phyloP scores from a whole-genome alignment of 106 monocot genomes.

The Ottelia alismoides region DNA sequence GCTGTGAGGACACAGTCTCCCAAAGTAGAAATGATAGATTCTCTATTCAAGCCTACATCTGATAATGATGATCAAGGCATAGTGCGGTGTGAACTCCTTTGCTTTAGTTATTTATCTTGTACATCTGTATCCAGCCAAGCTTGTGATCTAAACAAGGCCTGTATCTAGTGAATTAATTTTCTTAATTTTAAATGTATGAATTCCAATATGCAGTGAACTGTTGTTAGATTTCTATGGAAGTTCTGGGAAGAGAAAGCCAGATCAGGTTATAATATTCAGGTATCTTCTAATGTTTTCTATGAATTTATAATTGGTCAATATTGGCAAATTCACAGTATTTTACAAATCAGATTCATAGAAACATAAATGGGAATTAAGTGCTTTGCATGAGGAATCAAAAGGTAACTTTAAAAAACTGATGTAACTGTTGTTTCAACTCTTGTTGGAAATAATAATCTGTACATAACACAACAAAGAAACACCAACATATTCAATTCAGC shows the following conservation, averaged over 20 bases:
- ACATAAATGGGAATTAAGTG: too few relatives aligned
- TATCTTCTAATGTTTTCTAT: conserved; percentile 1
- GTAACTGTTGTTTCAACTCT: conserved; percentile 77
- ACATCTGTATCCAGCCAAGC: background rate
- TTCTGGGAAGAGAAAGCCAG: conserved; percentile 52
- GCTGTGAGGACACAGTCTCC: conserved; percentile 64
- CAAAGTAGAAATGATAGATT: conserved; percentile 82
- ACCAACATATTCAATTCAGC: background rate
- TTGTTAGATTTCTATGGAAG: too few relatives aligned
- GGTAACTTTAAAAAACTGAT: conserved; percentile 54
- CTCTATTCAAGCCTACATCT: too few relatives aligned
- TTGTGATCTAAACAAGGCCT: too few relatives aligned
- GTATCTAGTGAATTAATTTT: background rate
- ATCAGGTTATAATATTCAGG: conserved; percentile 78
- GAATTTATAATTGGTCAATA: background rate
- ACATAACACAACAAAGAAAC: too few relatives aligned
- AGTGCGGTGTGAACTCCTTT: conserved; percentile 17
- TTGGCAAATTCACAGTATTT: background rate
- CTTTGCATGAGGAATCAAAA: too few relatives aligned
- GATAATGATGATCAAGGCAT: conserved; percentile 48
- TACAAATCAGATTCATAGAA: too few relatives aligned
- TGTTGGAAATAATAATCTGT: conserved; percentile 69
- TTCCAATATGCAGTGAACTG: conserved; percentile 5
- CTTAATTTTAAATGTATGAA: background rate
- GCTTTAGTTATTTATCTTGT: background rate